Base-by-base conservation (phyloP, 2,329 filamentous ascomycete genomes). In the Penicillium corylophilum region DNA sequence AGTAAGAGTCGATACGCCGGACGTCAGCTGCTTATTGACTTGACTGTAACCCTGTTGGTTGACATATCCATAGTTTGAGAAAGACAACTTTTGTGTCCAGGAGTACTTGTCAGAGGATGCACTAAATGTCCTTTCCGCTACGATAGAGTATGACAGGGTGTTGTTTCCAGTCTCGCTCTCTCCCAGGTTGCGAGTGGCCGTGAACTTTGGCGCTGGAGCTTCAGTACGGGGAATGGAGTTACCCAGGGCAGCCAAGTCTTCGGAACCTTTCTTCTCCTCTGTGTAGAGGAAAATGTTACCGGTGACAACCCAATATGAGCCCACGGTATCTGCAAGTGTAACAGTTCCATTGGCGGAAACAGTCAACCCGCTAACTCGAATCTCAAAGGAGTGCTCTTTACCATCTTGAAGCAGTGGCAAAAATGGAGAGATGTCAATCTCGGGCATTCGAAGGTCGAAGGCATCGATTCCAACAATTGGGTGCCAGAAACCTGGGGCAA, bases 241-340 rank as follows among this genome's bases (percentile, higher is more conserved):
- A 16, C 51, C n/a, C n/a, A 46, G 24, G 46, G 46, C 35, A 22
- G 29, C 12, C n/a, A 43, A 41, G 26, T 28, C 24, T n/a, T 35
- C 15, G 1, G 48, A 36, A 26, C 18, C 16, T 1, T 35, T 65
- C 2, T 71, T 57, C 5, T 72, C 66, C 60, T 86, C 84, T 0
- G 86, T 76, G 83, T 88, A 94, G n/a, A 91, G 61, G 65, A 94
- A 93, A 10, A 93, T 77, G 69, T 92, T 94, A 35, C 88, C 89
- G 0, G 86, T 87, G 2, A 94, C 80, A 15, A 87, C 80, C 90
- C 89, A 94, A 63, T 83, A 83, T 47, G 77, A 80, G n/a, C 78
- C 82, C 2, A 88, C 82, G 0, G 77, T 78, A 20, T 79, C 68
- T 0, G 80, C 81, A 6, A 87, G 66, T 1, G 64, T 67, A 1